Conservation (phyloP, 169 alveolate genomes). For the Cryptosporidium tyzzeri region DNA sequence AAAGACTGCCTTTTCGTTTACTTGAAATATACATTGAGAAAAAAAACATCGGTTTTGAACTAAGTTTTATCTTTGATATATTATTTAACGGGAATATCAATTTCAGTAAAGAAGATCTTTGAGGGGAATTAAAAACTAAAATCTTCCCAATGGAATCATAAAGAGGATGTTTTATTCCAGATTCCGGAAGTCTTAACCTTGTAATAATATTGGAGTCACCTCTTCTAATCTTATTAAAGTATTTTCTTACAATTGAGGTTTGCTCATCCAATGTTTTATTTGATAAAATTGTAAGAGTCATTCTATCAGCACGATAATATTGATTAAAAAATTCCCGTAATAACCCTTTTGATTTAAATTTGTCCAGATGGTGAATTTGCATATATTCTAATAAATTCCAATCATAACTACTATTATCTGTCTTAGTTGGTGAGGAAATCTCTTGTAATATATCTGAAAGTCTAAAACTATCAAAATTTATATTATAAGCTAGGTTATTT, state of each 20-base stretch:
- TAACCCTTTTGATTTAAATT: neutral
- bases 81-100: conserved; percentile 18
- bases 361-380: neutral
- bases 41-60: conserved; percentile 22
- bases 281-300: conserved; percentile 48
- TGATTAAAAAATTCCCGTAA: conserved; percentile 24
- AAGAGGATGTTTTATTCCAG: conserved; percentile 3
- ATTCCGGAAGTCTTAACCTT: neutral
- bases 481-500: neutral
- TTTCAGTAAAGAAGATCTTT: neutral
- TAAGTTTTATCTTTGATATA: neutral
- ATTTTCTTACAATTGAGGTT: conserved; percentile 2
- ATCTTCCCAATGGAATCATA: conserved; percentile 8
- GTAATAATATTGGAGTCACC: conserved; percentile 11
- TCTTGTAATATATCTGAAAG: conserved; percentile 25
- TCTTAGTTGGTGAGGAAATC: neutral
- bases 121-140: conserved; percentile 11
- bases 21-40: conserved; percentile 28
- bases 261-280: conserved; percentile 36
- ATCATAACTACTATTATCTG: neutral
- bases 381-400: conserved; percentile 4
- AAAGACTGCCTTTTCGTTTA: conserved; percentile 60
- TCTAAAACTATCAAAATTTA: conserved; percentile 9
- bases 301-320: conserved; percentile 41
- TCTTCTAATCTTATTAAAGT: conserved; percentile 29